A percentile compares a stretch with the other conserved stretches of the same genome.
These are phyloP conservation scores for Calycina herbarum DNA, from an alignment of 2,329 filamentous ascomycete species.

Conservation along the genomic window DNA sequence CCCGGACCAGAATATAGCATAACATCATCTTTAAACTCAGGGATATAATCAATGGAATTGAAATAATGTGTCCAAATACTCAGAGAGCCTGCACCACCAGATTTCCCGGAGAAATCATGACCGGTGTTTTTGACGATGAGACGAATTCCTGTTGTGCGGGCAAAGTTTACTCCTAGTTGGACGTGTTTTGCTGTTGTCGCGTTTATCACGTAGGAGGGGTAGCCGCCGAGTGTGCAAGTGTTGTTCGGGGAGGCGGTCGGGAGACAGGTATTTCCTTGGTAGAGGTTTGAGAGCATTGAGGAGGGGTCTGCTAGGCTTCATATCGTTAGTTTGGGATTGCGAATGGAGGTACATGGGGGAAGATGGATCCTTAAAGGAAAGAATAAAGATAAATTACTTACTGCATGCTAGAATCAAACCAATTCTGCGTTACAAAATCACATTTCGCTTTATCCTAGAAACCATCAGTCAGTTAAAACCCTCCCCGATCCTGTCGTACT, in stretches of 20 bases:
- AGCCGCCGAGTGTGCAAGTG: slow-evolving; percentile 21
- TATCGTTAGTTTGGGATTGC: not conserved
- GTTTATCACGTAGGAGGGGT: slow-evolving; percentile 38
- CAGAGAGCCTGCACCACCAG: slow-evolving; percentile 45
- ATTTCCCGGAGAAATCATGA: slow-evolving; percentile 27
- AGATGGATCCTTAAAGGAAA: too few species aligned
- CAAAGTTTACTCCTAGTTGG: slow-evolving; percentile 46
- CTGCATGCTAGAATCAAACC: slow-evolving; percentile 42
- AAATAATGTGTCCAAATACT: slow-evolving; percentile 53
- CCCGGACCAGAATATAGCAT: slow-evolving; percentile 35
- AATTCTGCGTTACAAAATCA: slow-evolving; percentile 32
- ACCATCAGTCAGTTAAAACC: not conserved
- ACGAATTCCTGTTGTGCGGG: slow-evolving; percentile 43
- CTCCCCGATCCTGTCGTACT: not conserved
- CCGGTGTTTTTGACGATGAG: slow-evolving; percentile 37
- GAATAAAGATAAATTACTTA: slow-evolving; percentile 14
- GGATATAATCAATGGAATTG: slow-evolving; percentile 41
- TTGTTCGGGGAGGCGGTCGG: slow-evolving; percentile 38
- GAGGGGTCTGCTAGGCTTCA: slow-evolving; percentile 38
- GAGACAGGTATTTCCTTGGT: slow-evolving; percentile 43
- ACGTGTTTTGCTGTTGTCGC: slow-evolving; percentile 45
- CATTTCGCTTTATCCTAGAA: slow-evolving; percentile 4
- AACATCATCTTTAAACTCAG: slow-evolving; percentile 36
- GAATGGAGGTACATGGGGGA: too few species aligned
- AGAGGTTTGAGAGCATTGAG: slow-evolving; percentile 50